These are phyloP conservation scores for Metschnikowia cerradonensis DNA, from an alignment of 805 yeast species.

Conservation along the genomic window DNA sequence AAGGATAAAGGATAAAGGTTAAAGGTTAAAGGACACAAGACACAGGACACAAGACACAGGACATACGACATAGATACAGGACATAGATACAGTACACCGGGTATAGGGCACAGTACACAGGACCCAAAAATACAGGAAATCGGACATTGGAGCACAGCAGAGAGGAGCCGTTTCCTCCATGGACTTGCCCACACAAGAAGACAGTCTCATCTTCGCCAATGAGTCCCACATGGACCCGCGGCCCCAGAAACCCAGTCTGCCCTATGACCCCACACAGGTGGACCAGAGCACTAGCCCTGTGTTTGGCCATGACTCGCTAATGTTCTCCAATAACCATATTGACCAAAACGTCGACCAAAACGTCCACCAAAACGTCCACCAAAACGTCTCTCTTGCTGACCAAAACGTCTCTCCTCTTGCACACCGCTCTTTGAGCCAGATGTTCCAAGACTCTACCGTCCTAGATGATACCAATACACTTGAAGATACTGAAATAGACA, in stretches of 20 bases:
- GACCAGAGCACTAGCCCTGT: slow-evolving; percentile 8
- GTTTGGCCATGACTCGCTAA: slow-evolving; percentile 8
- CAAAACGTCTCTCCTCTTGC: neutral
- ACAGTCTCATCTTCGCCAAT: slow-evolving; percentile 31
- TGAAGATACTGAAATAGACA: too few relatives aligned
- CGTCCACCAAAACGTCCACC: too few relatives aligned
- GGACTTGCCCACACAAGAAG: slow-evolving; percentile 17
- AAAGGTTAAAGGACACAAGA: too few relatives aligned
- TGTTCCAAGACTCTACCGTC: neutral
- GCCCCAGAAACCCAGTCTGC: slow-evolving; percentile 2
- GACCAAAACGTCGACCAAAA: neutral
- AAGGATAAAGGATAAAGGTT: too few relatives aligned
- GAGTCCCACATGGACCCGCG: slow-evolving; percentile 3
- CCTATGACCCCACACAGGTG: slow-evolving; percentile 8
- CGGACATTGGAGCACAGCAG: neutral
- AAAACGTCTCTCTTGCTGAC: neutral
- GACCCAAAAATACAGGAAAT: too few relatives aligned
- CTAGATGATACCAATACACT: too few relatives aligned
- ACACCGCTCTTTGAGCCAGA: neutral
- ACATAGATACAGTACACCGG: too few relatives aligned
- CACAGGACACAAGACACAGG: too few relatives aligned
- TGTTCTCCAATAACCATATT: slow-evolving; percentile 2
- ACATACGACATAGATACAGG: too few relatives aligned
- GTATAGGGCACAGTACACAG: too few relatives aligned
- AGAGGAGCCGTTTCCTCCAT: slow-evolving; percentile 1